Evolutionary conservation across 1,284 basidiomycete species (phyloP).

Genomic region (Cryptococcus sp.): DNA sequence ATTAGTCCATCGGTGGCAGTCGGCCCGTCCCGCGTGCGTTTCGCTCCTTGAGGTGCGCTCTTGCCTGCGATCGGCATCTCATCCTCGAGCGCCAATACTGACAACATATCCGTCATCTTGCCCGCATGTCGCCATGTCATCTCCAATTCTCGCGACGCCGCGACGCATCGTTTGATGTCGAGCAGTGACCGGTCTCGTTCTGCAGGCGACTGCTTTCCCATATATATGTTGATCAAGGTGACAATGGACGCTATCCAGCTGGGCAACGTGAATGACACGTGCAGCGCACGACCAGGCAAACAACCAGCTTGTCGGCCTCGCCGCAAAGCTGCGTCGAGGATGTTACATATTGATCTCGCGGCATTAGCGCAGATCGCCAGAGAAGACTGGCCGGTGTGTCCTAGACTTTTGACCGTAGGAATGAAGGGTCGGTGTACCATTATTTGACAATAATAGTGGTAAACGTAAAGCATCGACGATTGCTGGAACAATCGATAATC

Average conservation of each 20-base stretch:
- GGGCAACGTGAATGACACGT: conserved; percentile 43
- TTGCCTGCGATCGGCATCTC: conserved; percentile 10
- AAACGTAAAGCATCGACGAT: conserved; percentile 65
- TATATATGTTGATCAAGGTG: conserved; percentile 72
- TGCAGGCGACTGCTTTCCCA: conserved; percentile 62
- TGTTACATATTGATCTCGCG: conserved; percentile 72
- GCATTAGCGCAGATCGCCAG: conserved; percentile 82
- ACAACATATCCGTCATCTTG: conserved; percentile 45
- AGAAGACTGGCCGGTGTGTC: conserved; percentile 59
- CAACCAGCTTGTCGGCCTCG: conserved; percentile 36
- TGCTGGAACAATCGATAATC: conserved; percentile 68
- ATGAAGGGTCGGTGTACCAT: conserved; percentile 80
- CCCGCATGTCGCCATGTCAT: conserved; percentile 55
- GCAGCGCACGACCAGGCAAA: conserved; percentile 54
- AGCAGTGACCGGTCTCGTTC: conserved; percentile 66
- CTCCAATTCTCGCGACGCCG: conserved; percentile 61
- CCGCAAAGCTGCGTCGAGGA: conserved; percentile 60
- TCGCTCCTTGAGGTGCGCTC: conserved; percentile 9
- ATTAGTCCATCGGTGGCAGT: background rate
- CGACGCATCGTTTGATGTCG: conserved; percentile 71
- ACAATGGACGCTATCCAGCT: conserved; percentile 69
- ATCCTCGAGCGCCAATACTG: conserved; percentile 26
- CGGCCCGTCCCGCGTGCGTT: conserved; percentile 2
- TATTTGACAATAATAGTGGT: conserved; percentile 68
- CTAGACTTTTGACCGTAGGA: conserved; percentile 52